Conservation (phyloP, 78 protist genomes). For the Thecamonas trahens region DNA sequence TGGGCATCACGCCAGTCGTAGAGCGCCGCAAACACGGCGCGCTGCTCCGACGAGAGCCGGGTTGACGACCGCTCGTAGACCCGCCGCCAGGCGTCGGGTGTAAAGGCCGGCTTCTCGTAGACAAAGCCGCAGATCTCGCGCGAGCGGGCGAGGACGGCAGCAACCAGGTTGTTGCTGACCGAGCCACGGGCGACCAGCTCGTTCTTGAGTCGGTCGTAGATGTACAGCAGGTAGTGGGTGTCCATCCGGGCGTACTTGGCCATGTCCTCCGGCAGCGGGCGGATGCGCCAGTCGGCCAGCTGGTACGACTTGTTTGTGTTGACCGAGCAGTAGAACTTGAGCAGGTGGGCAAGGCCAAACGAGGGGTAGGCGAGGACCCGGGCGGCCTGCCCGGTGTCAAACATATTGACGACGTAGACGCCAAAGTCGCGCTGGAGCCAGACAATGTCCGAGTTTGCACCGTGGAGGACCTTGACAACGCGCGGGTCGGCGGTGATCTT, state of each 20-base stretch:
- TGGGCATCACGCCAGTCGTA: conserved; percentile 73
- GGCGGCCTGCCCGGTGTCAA: conserved; percentile 94
- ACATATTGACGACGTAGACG: conserved; percentile 94
- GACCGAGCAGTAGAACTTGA: conserved; percentile 52
- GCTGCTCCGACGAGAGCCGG: not conserved
- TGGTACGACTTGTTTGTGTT: conserved; percentile 86
- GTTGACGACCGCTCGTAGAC: not conserved
- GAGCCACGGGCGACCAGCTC: conserved; percentile 1
- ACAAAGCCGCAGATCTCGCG: conserved; percentile 45
- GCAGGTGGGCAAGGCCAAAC: conserved; percentile 64
- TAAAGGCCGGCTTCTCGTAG: conserved; percentile 51
- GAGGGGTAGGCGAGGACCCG: conserved; percentile 42
- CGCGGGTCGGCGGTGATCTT: conserved; percentile 66
- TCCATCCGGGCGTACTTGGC: conserved; percentile 89
- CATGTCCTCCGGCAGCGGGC: conserved; percentile 91
- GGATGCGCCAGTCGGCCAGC: conserved; percentile 94
- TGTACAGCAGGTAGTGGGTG: conserved; percentile 92
- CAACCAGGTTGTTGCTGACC: not conserved
- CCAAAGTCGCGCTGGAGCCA: conserved; percentile 95
- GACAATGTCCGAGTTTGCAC: conserved; percentile 73
- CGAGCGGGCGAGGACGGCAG: not conserved
- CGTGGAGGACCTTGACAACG: conserved; percentile 87
- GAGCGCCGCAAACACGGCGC: conserved; percentile 15
- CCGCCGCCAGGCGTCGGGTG: not conserved
- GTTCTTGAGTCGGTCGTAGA: conserved; percentile 60